Evolutionary conservation across 1,284 basidiomycete species (phyloP).

Genomic region (Gomphus bonarii): DNA sequence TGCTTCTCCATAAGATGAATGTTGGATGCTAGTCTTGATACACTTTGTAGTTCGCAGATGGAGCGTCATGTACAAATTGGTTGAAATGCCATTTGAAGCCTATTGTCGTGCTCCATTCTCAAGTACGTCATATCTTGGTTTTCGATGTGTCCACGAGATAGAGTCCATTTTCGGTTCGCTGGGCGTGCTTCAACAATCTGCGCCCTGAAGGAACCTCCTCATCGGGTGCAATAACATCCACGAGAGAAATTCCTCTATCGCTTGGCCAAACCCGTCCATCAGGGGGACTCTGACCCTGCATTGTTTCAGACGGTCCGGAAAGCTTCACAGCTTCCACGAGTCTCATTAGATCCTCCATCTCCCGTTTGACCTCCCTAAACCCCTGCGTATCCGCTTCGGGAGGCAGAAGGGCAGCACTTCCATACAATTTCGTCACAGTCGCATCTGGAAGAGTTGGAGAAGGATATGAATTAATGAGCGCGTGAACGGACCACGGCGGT

Average conservation of each 20-base stretch:
- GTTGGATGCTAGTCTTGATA: no score
- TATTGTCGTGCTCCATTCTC: no score
- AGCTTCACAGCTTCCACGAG: conserved; percentile 71
- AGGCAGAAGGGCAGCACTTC: conserved; percentile 57
- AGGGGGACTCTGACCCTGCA: conserved; percentile 14
- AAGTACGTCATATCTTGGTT: neutral
- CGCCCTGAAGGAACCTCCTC: conserved; percentile 23
- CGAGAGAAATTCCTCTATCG: neutral
- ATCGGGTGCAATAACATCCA: conserved; percentile 17
- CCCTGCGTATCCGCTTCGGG: conserved; percentile 45
- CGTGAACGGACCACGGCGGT: conserved; percentile 69
- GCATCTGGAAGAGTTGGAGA: conserved; percentile 44
- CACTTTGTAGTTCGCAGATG: no score
- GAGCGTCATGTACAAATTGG: no score
- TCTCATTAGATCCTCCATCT: conserved; percentile 59
- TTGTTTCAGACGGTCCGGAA: conserved; percentile 21
- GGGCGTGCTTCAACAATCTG: conserved; percentile 39
- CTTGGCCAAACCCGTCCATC: conserved; percentile 37
- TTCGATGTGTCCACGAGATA: conserved; percentile 31
- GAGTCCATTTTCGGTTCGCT: conserved; percentile 31
- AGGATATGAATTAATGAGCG: conserved; percentile 65
- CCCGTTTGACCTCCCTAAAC: conserved; percentile 36
- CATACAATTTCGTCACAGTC: conserved; percentile 51
- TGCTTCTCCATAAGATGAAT: no score
- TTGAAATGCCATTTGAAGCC: no score